phyloP scores from a whole-genome alignment of 1,284 basidiomycete species.

The Coniophora puteana region DNA sequence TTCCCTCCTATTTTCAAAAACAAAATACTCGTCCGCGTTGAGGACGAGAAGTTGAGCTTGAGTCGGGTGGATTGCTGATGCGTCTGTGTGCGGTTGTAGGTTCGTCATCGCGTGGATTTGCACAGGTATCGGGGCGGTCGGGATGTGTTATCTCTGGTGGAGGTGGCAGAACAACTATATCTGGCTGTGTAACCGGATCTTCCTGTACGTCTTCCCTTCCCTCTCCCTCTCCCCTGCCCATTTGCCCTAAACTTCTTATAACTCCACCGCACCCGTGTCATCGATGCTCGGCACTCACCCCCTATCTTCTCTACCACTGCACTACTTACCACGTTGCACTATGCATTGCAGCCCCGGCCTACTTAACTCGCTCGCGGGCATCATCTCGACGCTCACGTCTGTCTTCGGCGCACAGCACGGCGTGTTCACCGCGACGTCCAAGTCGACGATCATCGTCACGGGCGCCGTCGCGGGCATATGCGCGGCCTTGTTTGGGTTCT shows the following conservation, averaged over 20 bases:
- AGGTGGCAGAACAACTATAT: conserved; percentile 61
- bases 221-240: conserved; percentile 7
- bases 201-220: conserved; percentile 35
- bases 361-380: conserved; percentile 49
- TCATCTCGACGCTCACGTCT: conserved; percentile 48
- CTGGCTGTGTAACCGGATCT: conserved; percentile 54
- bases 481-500: conserved; percentile 34
- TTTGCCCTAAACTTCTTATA: no score
- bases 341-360: conserved; percentile 43
- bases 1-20: background rate
- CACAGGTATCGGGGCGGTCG: conserved; percentile 43
- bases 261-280: no score
- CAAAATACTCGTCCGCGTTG: no score
- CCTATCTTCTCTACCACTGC: no score
- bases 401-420: conserved; percentile 47
- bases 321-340: no score
- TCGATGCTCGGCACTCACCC: no score
- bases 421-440: conserved; percentile 35
- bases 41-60: no score
- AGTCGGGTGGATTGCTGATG: background rate
- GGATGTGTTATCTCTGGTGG: conserved; percentile 56
- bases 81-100: conserved; percentile 24
- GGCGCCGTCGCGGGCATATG: conserved; percentile 33
- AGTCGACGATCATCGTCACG: conserved; percentile 46
- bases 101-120: conserved; percentile 51